Percentiles rank a stretch among this genome's conserved stretches.
These are phyloP conservation scores for Mycosphaerella arachidis DNA, from an alignment of 2,329 filamentous ascomycete species.

Conservation along the genomic window DNA sequence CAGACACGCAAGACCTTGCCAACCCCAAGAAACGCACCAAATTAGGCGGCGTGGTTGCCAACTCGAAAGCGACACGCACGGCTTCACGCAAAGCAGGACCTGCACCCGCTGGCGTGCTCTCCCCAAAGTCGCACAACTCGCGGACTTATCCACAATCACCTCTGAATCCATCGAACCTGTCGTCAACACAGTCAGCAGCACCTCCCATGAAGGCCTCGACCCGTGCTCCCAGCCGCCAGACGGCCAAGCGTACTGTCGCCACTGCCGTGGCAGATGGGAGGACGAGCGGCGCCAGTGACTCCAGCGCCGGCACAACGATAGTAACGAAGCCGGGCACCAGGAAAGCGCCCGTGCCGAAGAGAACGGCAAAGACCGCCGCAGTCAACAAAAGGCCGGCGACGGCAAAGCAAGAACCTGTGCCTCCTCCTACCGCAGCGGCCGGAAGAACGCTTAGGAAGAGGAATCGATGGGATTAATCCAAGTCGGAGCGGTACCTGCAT, in stretches of 20 bases:
- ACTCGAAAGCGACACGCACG: constrained; percentile 31
- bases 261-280: constrained; percentile 30
- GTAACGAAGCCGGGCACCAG: constrained; percentile 41
- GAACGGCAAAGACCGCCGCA: constrained; percentile 27
- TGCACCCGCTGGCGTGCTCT: constrained; percentile 60
- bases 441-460: constrained; percentile 32
- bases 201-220: constrained; percentile 45
- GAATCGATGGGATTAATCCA: constrained; percentile 15
- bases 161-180: constrained; percentile 27
- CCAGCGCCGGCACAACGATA: constrained; percentile 59
- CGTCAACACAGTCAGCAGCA: constrained; percentile 36
- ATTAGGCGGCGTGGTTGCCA: constrained; percentile 25
- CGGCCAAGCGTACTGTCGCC: constrained; percentile 39
- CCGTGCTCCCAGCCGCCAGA: constrained; percentile 60
- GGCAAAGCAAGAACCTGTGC: constrained; percentile 24
- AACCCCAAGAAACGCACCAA: constrained; percentile 65
- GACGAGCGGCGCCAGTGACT: constrained; percentile 56
- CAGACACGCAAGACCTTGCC: constrained; percentile 41
- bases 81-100: constrained; percentile 31
- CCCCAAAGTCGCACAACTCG: constrained; percentile 77
- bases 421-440: constrained; percentile 13
- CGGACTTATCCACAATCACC: constrained; percentile 59
- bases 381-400: constrained; percentile 39
- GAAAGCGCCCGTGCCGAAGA: constrained; percentile 17
- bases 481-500: not conserved